phyloP scores from a whole-genome alignment of 257 asterid species.

The Primulina tabacum region DNA sequence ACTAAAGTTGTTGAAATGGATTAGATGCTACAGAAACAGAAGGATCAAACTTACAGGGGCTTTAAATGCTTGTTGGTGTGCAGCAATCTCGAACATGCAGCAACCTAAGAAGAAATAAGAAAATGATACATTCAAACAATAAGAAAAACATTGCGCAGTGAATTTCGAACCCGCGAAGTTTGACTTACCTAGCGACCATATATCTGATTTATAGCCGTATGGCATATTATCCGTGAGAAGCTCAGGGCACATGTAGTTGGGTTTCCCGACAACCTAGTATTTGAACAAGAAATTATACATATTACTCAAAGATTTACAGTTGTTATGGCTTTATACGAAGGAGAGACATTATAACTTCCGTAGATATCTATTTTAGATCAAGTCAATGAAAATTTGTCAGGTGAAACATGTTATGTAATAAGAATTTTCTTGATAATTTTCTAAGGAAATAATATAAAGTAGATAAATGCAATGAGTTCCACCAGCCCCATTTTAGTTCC shows the following conservation, averaged over 20 bases:
- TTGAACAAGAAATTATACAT: slow-evolving; percentile 18
- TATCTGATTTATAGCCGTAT: slow-evolving; percentile 91
- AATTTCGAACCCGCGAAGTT: slow-evolving; percentile 4
- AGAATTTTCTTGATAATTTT: too few relatives aligned
- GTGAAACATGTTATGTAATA: neutral
- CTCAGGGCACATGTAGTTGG: slow-evolving; percentile 96
- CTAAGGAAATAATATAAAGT: too few relatives aligned
- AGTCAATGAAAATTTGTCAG: neutral
- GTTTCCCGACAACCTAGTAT: slow-evolving; percentile 74
- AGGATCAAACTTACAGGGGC: slow-evolving; percentile 67
- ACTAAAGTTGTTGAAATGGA: neutral
- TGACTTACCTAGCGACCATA: slow-evolving; percentile 80
- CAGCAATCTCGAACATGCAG: slow-evolving; percentile 96
- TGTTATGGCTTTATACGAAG: too few relatives aligned
- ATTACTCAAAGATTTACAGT: too few relatives aligned
- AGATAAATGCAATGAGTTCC: neutral
- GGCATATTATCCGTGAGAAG: slow-evolving; percentile 70
- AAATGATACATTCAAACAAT: neutral
- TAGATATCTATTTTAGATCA: neutral
- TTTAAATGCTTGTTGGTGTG: slow-evolving; percentile 80
- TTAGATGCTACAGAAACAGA: neutral
- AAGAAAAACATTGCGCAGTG: neutral
- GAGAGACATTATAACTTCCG: neutral
- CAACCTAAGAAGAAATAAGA: slow-evolving; percentile 51
- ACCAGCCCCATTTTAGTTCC: neutral